These are phyloP conservation scores for Filosporella fistucella DNA, from an alignment of 495 filamentous ascomycete species.

Conservation along the genomic window DNA sequence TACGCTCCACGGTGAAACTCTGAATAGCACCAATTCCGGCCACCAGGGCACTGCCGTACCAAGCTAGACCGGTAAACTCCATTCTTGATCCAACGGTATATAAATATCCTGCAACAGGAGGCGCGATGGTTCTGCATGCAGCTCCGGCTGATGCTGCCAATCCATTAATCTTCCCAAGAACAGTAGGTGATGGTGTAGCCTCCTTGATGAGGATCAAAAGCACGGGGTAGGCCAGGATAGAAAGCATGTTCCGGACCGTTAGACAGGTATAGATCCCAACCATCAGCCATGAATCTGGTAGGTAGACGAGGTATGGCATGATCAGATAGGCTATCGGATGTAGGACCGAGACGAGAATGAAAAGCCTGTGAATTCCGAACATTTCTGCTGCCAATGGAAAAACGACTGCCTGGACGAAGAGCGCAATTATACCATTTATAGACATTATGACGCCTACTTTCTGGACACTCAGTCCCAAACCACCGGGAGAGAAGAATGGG, in stretches of 20 bases:
- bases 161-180: conserved; percentile 87
- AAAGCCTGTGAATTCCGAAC: conserved; percentile 33
- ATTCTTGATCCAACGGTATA: conserved; percentile 72
- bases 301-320: conserved; percentile 82
- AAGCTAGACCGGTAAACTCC: conserved; percentile 80
- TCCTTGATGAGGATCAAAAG: conserved; percentile 81
- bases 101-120: conserved; percentile 78
- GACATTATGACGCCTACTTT: conserved; percentile 82
- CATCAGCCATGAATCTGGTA: conserved; percentile 61
- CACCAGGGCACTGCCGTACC: conserved; percentile 81
- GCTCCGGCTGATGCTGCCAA: conserved; percentile 85
- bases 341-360: conserved; percentile 68
- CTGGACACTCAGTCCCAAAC: conserved; percentile 75
- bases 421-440: conserved; percentile 79
- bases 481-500: conserved; percentile 60
- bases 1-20: conserved; percentile 17
- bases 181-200: conserved; percentile 69
- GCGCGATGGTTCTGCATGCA: conserved; percentile 79
- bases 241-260: conserved; percentile 79
- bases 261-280: conserved; percentile 69
- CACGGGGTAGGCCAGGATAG: conserved; percentile 80
- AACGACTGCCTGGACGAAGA: conserved; percentile 61
- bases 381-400: conserved; percentile 19
- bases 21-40: conserved; percentile 62
- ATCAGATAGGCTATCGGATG: conserved; percentile 85